These are phyloP conservation scores for Epichloe typhina DNA, from an alignment of 2,329 filamentous ascomycete species.

Conservation along the genomic window DNA sequence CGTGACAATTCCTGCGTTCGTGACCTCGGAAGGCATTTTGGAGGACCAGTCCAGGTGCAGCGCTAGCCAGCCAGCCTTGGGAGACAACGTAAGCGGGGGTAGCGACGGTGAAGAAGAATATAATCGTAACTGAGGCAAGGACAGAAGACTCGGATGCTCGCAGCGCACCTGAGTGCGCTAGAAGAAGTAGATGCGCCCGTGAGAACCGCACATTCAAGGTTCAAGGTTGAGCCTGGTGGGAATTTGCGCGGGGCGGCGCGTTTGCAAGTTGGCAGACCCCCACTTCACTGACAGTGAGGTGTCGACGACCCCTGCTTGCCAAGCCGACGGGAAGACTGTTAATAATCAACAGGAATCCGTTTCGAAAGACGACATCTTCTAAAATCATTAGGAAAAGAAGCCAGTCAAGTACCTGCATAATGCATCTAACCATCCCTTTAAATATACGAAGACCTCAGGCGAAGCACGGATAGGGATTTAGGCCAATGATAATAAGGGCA, in stretches of 20 bases:
- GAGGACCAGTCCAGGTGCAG: background rate
- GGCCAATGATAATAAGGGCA: too few relatives aligned
- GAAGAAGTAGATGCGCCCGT: background rate
- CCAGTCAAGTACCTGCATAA: too few relatives aligned
- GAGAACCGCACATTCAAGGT: background rate
- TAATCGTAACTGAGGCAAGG: background rate
- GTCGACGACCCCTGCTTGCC: too few relatives aligned
- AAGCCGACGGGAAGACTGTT: too few relatives aligned
- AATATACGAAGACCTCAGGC: too few relatives aligned
- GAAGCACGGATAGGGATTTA: too few relatives aligned
- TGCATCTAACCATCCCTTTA: too few relatives aligned
- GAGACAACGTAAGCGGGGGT: background rate
- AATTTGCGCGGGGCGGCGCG: background rate
- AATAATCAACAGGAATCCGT: too few relatives aligned
- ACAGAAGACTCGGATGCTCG: background rate
- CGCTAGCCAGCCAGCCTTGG: background rate
- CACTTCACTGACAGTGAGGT: background rate
- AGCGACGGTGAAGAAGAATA: background rate
- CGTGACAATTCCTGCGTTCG: conserved; percentile 63
- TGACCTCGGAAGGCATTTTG: conserved; percentile 35
- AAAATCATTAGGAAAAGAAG: too few relatives aligned
- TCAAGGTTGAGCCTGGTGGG: background rate
- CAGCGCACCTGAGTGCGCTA: background rate
- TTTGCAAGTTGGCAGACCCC: background rate
- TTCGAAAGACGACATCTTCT: too few relatives aligned